Conservation (phyloP, 2,329 filamentous ascomycete species). For the Stenocarpella maydis region DNA sequence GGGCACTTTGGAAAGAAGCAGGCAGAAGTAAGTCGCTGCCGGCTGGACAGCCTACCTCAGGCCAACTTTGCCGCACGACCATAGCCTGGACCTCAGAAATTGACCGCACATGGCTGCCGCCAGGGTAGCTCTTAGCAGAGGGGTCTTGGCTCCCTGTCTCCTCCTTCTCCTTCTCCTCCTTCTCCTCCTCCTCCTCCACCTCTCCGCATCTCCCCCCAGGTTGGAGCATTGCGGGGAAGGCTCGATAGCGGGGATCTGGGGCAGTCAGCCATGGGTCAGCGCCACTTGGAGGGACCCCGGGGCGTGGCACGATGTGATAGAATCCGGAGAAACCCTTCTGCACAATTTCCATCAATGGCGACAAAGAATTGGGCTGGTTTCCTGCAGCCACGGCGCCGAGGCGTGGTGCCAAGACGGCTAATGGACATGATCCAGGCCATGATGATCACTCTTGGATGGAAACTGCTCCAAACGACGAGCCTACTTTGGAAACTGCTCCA, state of each 20-base stretch:
- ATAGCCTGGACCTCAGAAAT: neutral
- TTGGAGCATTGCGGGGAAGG: conserved; percentile 22
- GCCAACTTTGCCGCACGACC: neutral
- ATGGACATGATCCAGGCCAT: neutral
- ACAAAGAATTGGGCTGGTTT: neutral
- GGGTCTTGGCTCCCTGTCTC: neutral
- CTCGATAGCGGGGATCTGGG: conserved; percentile 3
- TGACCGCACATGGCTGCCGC: neutral
- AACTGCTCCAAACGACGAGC: neutral
- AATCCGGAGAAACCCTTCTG: conserved; percentile 2
- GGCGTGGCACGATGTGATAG: neutral
- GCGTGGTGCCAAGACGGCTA: conserved; percentile 20
- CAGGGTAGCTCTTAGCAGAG: neutral
- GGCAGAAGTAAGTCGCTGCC: neutral
- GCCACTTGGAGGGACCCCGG: neutral
- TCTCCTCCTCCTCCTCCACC: conserved; percentile 2
- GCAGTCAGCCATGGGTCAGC: neutral
- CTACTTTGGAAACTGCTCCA: neutral
- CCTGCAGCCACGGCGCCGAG: conserved; percentile 1
- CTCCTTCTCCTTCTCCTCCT: neutral
- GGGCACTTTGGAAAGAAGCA: neutral
- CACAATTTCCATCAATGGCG: conserved; percentile 32
- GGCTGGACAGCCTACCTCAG: neutral
- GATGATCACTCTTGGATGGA: neutral
- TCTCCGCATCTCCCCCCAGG: neutral